Evolutionary conservation across 148 eudicot species (phyloP), one percentile per base, ranked within the genome.

Genomic region (Simmondsia chinensis): DNA sequence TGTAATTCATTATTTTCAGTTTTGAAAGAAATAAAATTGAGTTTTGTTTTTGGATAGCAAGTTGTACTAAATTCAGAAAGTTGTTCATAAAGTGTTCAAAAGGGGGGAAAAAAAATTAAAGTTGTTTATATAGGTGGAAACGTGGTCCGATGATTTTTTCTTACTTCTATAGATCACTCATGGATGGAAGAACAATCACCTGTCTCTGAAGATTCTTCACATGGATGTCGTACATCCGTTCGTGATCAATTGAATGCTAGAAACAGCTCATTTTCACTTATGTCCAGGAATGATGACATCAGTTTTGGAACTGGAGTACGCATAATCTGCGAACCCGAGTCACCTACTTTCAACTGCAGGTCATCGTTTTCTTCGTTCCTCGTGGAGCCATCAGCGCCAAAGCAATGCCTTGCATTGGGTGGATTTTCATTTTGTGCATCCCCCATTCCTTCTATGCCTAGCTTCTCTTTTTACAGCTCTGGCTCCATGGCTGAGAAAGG

Each of bases 391-490:
- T 54, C 74, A 49, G 56, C 71, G 22, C 69, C 84, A 28, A 46
- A n/a, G n/a, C n/a, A n/a, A n/a, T n/a, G 34, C 39, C 29, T 57
- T 15, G 33, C 52, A 43, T 40, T 76, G 7, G 65, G 72, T 7
- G 74, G 71, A 40, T 73, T 81, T 59, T 75, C 83, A 11, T 75
- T 82, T 49, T 31, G 54, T 38, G 56, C 63, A 15, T 65, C 83
- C 15, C 79, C 88, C 6, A 16, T 86, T 40, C 51, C 72, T 17
- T 66, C 89, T 5, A 39, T 82, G 62, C 76, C 86, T 16, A 86
- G 95, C 62, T 86, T 86, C 57, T 45, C 83, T 33, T 86, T 86
- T 56, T 75, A 78, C 54, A 68, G 81, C 58, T 69, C 76, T 0
- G 48, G 63, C 30, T 46, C 50, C 10, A 26, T 44, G 39, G 6